Percentiles rank a stretch among this genome's conserved stretches.
Conservation (phyloP, 2,329 filamentous ascomycete species). For the Sporothrix brunneoviolacea region DNA sequence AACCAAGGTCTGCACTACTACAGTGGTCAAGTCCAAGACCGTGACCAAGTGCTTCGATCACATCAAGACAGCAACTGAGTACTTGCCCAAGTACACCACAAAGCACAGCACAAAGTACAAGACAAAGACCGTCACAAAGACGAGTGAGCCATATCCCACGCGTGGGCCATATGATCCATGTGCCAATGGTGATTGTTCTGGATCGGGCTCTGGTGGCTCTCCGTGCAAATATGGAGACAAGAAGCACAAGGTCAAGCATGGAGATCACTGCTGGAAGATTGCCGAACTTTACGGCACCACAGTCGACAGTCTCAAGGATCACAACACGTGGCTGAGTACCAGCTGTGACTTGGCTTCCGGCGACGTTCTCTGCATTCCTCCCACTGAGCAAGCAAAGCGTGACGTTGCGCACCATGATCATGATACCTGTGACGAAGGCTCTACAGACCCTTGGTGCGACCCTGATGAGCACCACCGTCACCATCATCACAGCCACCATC, state of each 20-base stretch:
- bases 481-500: slow-evolving; percentile 3
- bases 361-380: slow-evolving; percentile 11
- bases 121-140: slow-evolving; percentile 11
- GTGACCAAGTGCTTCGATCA: slow-evolving; percentile 13
- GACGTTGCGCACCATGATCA: slow-evolving; percentile 8
- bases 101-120: too few relatives aligned
- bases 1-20: slow-evolving; percentile 4
- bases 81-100: slow-evolving; percentile 10
- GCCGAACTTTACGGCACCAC: slow-evolving; percentile 11
- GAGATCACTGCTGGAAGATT: slow-evolving; percentile 7
- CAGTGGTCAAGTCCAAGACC: slow-evolving; percentile 8
- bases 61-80: slow-evolving; percentile 12
- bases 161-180: too few relatives aligned
- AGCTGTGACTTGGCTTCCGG: slow-evolving; percentile 3
- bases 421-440: slow-evolving; percentile 1
- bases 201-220: too few relatives aligned
- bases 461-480: slow-evolving; percentile 1
- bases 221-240: too few relatives aligned
- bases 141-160: too few relatives aligned
- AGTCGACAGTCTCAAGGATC: slow-evolving; percentile 5
- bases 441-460: neutral
- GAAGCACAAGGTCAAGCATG: slow-evolving; percentile 8
- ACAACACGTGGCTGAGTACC: slow-evolving; percentile 11
- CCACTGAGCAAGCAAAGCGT: slow-evolving; percentile 5
- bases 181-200: neutral